These are phyloP conservation scores for Bryoerythrophyllum caledonicum DNA, from an alignment of 225 moss, liverwort and hornwort genomes.

Conservation along the genomic window DNA sequence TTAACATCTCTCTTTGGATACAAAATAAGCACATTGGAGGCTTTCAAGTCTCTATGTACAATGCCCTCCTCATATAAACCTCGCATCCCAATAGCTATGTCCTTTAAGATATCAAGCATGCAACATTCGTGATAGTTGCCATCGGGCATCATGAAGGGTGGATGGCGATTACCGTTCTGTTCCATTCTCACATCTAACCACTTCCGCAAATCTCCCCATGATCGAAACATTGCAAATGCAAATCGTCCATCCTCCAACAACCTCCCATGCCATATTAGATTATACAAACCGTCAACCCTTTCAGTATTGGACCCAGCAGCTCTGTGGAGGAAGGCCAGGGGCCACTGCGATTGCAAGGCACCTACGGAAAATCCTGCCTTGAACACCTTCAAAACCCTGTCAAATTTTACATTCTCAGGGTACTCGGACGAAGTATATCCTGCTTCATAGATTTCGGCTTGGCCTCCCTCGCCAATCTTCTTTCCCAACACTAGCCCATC, in stretches of 20 bases:
- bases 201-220: background rate
- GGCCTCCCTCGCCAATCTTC: background rate
- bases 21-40: background rate
- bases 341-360: background rate
- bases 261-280: background rate
- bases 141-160: too few species aligned
- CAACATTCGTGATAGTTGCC: too few species aligned
- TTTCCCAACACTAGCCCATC: background rate
- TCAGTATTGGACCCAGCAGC: background rate
- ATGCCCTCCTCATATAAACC: background rate
- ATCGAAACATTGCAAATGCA: background rate
- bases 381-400: background rate
- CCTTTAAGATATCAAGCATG: accelerated
- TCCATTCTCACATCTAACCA: background rate
- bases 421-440: too few species aligned
- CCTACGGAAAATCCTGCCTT: too few species aligned
- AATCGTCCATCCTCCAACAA: background rate
- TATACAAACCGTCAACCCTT: background rate
- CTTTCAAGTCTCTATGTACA: background rate
- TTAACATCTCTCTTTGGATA: too few species aligned
- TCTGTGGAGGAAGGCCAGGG: background rate
- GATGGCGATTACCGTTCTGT: too few species aligned
- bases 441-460: background rate
- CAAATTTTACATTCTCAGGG: too few species aligned
- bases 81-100: background rate